Percentiles rank a stretch among this genome's conserved stretches.
Evolutionary conservation across 345 rosid species (phyloP).

Genomic region (Toxicodendron radicans): DNA sequence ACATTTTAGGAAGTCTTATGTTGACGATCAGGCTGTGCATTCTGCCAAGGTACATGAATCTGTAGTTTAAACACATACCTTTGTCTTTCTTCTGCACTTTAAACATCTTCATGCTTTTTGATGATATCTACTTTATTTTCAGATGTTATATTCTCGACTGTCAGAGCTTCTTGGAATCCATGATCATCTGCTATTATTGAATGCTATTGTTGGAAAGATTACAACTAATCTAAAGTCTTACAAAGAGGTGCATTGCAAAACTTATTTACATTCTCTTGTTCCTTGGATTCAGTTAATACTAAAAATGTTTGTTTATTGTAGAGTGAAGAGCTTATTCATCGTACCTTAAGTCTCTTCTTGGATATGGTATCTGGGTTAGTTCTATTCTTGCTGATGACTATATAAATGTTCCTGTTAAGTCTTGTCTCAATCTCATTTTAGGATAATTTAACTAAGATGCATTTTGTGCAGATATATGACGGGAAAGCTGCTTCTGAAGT

Average conservation of each 20-base stretch:
- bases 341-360: conserved; percentile 88
- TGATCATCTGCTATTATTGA: conserved; percentile 84
- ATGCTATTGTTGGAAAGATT: conserved; percentile 91
- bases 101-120: conserved; percentile 23
- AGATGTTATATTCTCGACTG: conserved; percentile 91
- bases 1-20: conserved; percentile 93
- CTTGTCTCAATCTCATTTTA: not conserved
- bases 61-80: not conserved
- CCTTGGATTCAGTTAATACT: conserved; percentile 15
- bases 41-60: conserved; percentile 77
- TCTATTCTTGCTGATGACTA: not conserved
- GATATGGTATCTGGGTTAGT: conserved; percentile 95
- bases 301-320: conserved; percentile 16
- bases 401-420: not conserved
- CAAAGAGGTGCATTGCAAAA: conserved; percentile 55
- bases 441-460: not conserved
- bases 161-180: conserved; percentile 92
- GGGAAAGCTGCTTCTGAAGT: conserved; percentile 92
- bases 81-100: not conserved
- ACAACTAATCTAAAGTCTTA: conserved; percentile 93
- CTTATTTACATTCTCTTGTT: conserved; percentile 12
- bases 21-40: conserved; percentile 99
- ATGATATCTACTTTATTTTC: conserved; percentile 45
- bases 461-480: conserved; percentile 79
- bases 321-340: conserved; percentile 94